Conservation (phyloP, 306 rosid genomes). For the Begonia masoniana region DNA sequence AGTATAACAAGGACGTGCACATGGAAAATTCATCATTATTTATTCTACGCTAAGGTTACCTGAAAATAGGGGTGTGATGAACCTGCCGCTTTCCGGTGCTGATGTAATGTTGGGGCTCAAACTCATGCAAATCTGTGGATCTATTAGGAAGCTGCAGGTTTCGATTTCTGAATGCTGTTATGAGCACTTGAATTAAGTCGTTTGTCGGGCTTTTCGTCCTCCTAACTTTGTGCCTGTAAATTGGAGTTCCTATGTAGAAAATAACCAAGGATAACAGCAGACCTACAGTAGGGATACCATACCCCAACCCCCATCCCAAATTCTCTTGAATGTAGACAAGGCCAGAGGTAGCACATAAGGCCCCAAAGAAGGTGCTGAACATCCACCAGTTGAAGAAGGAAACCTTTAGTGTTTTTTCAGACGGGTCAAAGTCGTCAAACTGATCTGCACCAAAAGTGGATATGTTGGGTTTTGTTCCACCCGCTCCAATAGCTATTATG, state of each 20-base stretch:
- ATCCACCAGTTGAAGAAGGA: conserved; percentile 87
- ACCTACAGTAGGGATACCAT: conserved; percentile 46
- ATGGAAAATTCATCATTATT: conserved; percentile 6
- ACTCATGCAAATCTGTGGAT: conserved; percentile 47
- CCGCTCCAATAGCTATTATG: conserved; percentile 55
- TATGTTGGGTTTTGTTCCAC: conserved; percentile 58
- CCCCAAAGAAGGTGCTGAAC: conserved; percentile 49
- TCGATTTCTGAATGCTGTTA: conserved; percentile 40
- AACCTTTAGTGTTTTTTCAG: conserved; percentile 38
- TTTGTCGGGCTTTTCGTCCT: conserved; percentile 24
- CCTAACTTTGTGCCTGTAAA: conserved; percentile 54
- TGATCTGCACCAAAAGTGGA: conserved; percentile 82
- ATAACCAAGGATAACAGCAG: conserved; percentile 28
- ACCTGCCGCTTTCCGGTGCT: conserved; percentile 29
- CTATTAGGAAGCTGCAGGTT: conserved; percentile 29
- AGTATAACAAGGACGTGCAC: conserved; percentile 3
- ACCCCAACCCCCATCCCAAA: conserved; percentile 66
- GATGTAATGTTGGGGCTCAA: conserved; percentile 26
- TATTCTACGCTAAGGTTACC: conserved; percentile 17
- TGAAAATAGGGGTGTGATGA: conserved; percentile 42
- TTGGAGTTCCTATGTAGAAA: conserved; percentile 46
- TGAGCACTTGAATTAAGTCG: conserved; percentile 25
- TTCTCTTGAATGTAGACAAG: conserved; percentile 71
- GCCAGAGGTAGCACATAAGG: conserved; percentile 39
- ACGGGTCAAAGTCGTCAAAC: conserved; percentile 46